Evolutionary conservation across 257 asterid genomes (phyloP), one percentile per base, ranked within the genome.

Genomic region (Perilla frutescens): DNA sequence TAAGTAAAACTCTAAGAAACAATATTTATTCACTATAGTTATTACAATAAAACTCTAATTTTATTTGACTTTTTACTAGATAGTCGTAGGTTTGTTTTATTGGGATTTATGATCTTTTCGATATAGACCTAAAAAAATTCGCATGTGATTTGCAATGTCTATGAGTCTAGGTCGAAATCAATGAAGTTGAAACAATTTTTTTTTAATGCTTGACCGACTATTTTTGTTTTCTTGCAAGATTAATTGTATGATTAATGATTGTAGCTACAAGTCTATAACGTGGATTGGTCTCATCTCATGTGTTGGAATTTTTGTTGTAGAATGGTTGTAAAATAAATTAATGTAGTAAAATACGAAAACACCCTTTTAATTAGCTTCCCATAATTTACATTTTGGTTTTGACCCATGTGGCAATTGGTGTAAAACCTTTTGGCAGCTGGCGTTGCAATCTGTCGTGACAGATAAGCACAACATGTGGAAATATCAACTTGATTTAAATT

Each of bases 401-500:
- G 73, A 47, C 36, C 47, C 77, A 60, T 66, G 78, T 72, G 79
- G 71, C 53, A 40, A 43, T 63, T 66, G 71, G 62, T 45, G 2
- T 66, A 60, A 80, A 9, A 20, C 55, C 64, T 73, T n/a, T 49
- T 60, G 76, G 54, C 31, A 39, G 36, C 15, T 60, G 69, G 55
- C 40, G 79, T 6, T 69, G 37, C 26, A 67, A 71, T 45, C 76
- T 68, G 73, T 45, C 65, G 3, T 6, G 75, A 70, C 82, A 81
- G 80, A 57, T 81, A 32, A 74, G 85, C 80, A 64, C 62, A 66
- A 70, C 53, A 68, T 39, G 79, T 72, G 74, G 60, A 62, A 44
- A 37, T 2, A 65, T 71, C 73, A 12, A 45, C 2, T 7, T 34
- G 66, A 4, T 20, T 2, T 10, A 8, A 14, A 20, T 75, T 36